Evolutionary conservation across 1,284 basidiomycete genomes (phyloP), one percentile per base, ranked within the genome.

Genomic region (Microbotryomycetes sp.): DNA sequence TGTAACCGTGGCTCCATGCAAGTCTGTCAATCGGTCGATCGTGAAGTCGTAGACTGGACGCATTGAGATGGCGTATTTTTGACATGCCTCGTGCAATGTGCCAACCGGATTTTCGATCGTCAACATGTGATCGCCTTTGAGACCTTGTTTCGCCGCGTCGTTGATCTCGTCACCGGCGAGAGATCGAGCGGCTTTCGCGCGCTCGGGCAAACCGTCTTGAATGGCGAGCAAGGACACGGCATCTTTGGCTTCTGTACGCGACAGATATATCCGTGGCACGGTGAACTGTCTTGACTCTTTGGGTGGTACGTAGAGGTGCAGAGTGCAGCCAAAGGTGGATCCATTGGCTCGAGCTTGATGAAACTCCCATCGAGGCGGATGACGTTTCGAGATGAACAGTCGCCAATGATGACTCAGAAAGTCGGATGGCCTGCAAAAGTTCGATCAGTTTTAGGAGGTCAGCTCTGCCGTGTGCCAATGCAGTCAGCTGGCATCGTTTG

Each of bases 241-340:
- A 29, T 53, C 32, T 28, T 46, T 45, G 1, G 56, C 63, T 1
- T 45, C 51, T 4, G 25, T 29, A 23, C 54, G 45, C 2, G 36
- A 23, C 1, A 28, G 9, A 49, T 50, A n/a, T 22, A 49, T 22
- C 26, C 50, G 15, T 4, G 25, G 26, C 25, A 55, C 45, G 12
- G 31, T 22, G 60, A 59, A 59, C 3, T 31, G 22, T 49, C 49
- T 54, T 6, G 30, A 45, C 6, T 49, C 14, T 3, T 30, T 6
- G 23, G 62, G 53, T 26, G 63, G 63, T 23, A 61, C 19, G 23
- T 29, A 28, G 46, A 64, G 59, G 23, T 56, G 57, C 4, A 64
- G 45, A 22, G 53, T 54, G 56, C 63, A 61, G 56, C 51, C 36
- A 56, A 51, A 32, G 48, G 19, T 23, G 3, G 19, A 16, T 22